These are phyloP conservation scores for Tetradesmus lagerheimii DNA, from an alignment of 139 green algal genomes.

Conservation along the genomic window DNA sequence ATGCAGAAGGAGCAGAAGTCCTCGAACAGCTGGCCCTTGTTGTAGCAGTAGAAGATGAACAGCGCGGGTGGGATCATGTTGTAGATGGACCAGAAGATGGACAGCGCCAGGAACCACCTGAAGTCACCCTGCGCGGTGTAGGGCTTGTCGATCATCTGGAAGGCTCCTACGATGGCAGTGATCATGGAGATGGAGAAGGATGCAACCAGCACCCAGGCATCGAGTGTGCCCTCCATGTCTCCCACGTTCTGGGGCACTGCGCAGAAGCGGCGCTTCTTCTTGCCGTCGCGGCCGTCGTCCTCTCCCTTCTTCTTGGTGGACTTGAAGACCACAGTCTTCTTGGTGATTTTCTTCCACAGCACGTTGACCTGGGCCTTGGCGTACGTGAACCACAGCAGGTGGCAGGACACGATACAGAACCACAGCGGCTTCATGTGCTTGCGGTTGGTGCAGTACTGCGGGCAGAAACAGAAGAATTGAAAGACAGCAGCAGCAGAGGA, in stretches of 20 bases:
- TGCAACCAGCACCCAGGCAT: conserved; percentile 47
- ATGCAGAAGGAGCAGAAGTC: conserved; percentile 58
- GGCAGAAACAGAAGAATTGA: not conserved
- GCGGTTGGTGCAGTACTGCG: conserved; percentile 55
- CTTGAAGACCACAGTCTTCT: conserved; percentile 53
- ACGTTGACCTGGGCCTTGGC: conserved; percentile 54
- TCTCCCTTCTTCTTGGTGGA: conserved; percentile 60
- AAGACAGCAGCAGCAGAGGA: not conserved
- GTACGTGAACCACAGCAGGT: conserved; percentile 58
- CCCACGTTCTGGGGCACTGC: conserved; percentile 37
- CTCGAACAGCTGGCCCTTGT: conserved; percentile 55
- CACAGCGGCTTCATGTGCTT: conserved; percentile 56
- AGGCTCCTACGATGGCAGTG: conserved; percentile 41
- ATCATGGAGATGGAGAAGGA: conserved; percentile 53
- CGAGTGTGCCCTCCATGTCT: conserved; percentile 54
- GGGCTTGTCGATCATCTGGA: conserved; percentile 58
- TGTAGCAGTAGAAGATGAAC: conserved; percentile 61
- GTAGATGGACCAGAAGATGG: conserved; percentile 56
- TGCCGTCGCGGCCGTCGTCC: conserved; percentile 43
- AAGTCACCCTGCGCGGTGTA: conserved; percentile 58
- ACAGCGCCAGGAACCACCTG: conserved; percentile 52
- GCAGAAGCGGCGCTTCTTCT: conserved; percentile 43
- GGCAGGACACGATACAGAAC: conserved; percentile 58
- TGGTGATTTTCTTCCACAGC: conserved; percentile 49
- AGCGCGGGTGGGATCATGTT: conserved; percentile 55